Evolutionary conservation across 2,329 filamentous ascomycete genomes (phyloP).

Genomic region (Aspergillus latus): DNA sequence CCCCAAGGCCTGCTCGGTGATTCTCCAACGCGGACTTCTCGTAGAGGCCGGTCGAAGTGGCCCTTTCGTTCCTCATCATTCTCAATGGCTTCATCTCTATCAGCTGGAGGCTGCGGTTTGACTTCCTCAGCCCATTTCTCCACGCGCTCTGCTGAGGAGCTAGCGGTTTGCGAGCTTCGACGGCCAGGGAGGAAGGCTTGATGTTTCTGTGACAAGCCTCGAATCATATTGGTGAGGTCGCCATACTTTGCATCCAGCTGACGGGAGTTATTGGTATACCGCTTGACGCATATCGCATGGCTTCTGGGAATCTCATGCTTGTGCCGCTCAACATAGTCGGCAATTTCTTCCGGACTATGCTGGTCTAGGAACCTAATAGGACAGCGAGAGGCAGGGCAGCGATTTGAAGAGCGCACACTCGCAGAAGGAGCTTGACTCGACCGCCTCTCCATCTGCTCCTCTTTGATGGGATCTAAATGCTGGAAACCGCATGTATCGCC

Average conservation of each 20-base stretch:
- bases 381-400: slow-evolving; percentile 71
- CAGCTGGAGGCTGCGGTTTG: slow-evolving; percentile 48
- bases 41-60: slow-evolving; percentile 79
- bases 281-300: slow-evolving; percentile 86
- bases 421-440: slow-evolving; percentile 43
- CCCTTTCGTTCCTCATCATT: slow-evolving; percentile 63
- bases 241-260: slow-evolving; percentile 94
- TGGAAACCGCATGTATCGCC: slow-evolving; percentile 51
- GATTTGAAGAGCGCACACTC: slow-evolving; percentile 49
- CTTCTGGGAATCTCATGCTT: slow-evolving; percentile 93
- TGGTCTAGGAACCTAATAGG: slow-evolving; percentile 91
- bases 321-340: slow-evolving; percentile 89
- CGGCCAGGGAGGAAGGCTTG: slow-evolving; percentile 74
- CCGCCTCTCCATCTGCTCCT: slow-evolving; percentile 46
- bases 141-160: slow-evolving; percentile 67
- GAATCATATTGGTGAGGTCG: slow-evolving; percentile 89
- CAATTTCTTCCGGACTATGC: slow-evolving; percentile 89
- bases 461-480: slow-evolving; percentile 59
- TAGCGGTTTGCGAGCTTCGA: slow-evolving; percentile 30
- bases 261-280: slow-evolving; percentile 82
- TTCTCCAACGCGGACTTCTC: slow-evolving; percentile 89
- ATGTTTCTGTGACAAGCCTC: slow-evolving; percentile 82
- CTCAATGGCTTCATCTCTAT: slow-evolving; percentile 41
- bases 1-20: slow-evolving; percentile 93
- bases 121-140: slow-evolving; percentile 83